Percentiles rank a stretch among this genome's conserved stretches.
These are phyloP conservation scores for Xylaria sp. DNA, from an alignment of 2,329 filamentous ascomycete genomes.

Conservation along the genomic window DNA sequence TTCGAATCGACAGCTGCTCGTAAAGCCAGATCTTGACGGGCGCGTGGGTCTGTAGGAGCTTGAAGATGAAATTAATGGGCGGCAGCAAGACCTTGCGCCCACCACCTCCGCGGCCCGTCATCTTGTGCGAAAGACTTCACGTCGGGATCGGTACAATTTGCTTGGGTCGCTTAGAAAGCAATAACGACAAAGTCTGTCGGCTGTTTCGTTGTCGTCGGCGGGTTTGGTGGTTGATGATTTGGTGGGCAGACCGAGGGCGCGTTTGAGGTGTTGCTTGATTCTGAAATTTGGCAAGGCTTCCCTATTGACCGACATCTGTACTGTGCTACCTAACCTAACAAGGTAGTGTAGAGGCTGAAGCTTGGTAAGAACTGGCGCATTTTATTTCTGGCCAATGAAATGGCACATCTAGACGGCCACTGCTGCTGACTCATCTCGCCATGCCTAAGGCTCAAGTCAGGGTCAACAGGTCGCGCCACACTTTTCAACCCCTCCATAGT, in stretches of 20 bases:
- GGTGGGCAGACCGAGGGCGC: slow-evolving; percentile 7
- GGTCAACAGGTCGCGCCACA: slow-evolving; percentile 1
- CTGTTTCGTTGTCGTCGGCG: slow-evolving; percentile 12
- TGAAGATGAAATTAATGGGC: slow-evolving; percentile 89
- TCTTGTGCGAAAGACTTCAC: slow-evolving; percentile 48
- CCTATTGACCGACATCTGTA: not conserved
- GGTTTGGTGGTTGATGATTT: not conserved
- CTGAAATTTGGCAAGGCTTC: slow-evolving; percentile 39
- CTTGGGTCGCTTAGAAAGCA: not conserved
- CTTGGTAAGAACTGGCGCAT: not conserved
- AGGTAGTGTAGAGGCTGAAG: not conserved
- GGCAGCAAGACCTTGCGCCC: slow-evolving; percentile 70
- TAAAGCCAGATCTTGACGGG: slow-evolving; percentile 96
- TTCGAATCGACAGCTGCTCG: slow-evolving; percentile 92
- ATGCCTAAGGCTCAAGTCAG: not conserved
- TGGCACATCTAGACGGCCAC: not conserved
- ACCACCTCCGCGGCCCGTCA: slow-evolving; percentile 71
- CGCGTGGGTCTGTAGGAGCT: slow-evolving; percentile 82
- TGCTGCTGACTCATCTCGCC: not conserved
- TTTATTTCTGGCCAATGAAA: not conserved
- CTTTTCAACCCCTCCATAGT: slow-evolving; percentile 34
- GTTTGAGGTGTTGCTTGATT: slow-evolving; percentile 12
- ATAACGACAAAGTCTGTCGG: not conserved
- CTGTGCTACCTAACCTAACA: not conserved
- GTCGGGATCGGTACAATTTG: not conserved